Evolutionary conservation across 768 basidiomycete genomes (phyloP).

Genomic region (Holtermannia corniformis): DNA sequence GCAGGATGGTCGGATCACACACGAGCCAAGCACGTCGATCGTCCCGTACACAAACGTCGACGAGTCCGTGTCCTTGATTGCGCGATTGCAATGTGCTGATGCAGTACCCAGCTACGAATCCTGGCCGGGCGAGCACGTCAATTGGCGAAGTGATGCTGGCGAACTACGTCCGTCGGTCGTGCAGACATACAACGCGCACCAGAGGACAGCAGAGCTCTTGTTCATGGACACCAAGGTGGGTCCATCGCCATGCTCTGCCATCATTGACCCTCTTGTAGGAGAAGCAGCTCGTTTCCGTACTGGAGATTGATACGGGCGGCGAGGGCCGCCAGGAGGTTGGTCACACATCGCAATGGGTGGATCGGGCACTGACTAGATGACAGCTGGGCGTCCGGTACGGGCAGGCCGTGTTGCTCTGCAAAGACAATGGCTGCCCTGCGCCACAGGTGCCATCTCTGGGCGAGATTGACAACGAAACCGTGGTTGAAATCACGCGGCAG

Average conservation of each 20-base stretch:
- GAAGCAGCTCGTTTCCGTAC: conserved; percentile 61
- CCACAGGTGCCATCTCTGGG: conserved; percentile 77
- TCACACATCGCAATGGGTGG: too few relatives aligned
- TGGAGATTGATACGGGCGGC: conserved; percentile 84
- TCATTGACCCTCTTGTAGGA: conserved; percentile 45
- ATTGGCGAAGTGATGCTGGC: conserved; percentile 66
- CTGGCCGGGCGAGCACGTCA: conserved; percentile 76
- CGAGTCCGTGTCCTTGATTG: conserved; percentile 52
- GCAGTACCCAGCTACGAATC: conserved; percentile 38
- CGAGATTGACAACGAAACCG: conserved; percentile 58
- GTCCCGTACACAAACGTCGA: conserved; percentile 80
- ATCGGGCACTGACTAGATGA: neutral
- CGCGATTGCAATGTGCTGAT: conserved; percentile 56
- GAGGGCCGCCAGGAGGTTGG: conserved; percentile 47
- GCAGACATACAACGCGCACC: conserved; percentile 44
- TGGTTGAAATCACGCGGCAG: conserved; percentile 48
- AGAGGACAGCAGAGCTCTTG: conserved; percentile 21
- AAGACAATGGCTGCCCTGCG: conserved; percentile 58
- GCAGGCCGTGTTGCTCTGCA: conserved; percentile 67
- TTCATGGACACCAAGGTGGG: conserved; percentile 53
- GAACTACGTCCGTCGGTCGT: conserved; percentile 60
- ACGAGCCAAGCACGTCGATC: conserved; percentile 57
- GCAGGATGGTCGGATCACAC: conserved; percentile 62
- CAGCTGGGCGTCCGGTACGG: conserved; percentile 65
- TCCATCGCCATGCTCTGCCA: conserved; percentile 55